phyloP scores from a whole-genome alignment of 306 rosid genomes.

The Quercus suber region DNA sequence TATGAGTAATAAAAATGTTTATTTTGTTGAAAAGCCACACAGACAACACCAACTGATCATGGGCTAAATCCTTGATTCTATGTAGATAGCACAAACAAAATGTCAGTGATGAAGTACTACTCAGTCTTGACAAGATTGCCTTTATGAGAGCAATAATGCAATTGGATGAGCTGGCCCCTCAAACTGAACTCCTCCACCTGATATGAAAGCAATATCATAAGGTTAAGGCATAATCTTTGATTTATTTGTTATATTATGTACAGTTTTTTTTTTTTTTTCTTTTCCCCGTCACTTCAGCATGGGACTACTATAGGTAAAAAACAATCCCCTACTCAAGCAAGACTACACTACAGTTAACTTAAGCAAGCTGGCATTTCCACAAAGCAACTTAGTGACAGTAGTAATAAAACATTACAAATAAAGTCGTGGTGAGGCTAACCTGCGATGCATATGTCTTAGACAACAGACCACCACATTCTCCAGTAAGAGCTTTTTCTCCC shows the following conservation, averaged over 20 bases:
- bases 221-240: neutral
- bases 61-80: neutral
- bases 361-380: too few relatives aligned
- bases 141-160: slow-evolving; percentile 24
- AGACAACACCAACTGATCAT: neutral
- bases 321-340: too few relatives aligned
- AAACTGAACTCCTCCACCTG: slow-evolving; percentile 84
- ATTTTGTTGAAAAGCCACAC: neutral
- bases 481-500: slow-evolving; percentile 70
- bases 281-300: neutral
- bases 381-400: too few relatives aligned
- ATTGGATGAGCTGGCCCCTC: slow-evolving; percentile 67
- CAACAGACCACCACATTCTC: slow-evolving; percentile 60
- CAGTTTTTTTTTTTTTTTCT: too few relatives aligned
- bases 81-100: neutral
- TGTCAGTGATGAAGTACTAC: neutral
- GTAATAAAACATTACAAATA: neutral
- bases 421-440: slow-evolving; percentile 36
- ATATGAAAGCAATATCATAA: slow-evolving; percentile 19
- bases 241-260: neutral
- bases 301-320: too few relatives aligned
- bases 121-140: slow-evolving; percentile 14
- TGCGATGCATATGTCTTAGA: slow-evolving; percentile 56
- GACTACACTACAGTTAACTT: too few relatives aligned
- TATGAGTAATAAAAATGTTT: neutral